A percentile compares a stretch with the other conserved stretches of the same genome.
phyloP scores from a whole-genome alignment of 2,329 filamentous ascomycete genomes.

The Verticillium alfalfae region DNA sequence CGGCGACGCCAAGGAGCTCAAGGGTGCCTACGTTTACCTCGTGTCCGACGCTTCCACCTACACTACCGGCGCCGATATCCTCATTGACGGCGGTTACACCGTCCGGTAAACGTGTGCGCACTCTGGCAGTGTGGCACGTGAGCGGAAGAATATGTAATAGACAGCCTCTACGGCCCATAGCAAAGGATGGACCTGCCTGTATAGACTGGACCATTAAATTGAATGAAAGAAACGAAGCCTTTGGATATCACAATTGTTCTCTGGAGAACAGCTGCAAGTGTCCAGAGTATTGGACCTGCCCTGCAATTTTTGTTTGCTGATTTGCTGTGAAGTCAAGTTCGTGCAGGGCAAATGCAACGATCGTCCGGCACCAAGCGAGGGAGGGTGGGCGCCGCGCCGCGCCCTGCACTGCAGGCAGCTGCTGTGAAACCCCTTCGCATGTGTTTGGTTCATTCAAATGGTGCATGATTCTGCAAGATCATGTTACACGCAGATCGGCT shows the following conservation, averaged over 20 bases:
- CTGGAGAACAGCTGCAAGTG: not conserved
- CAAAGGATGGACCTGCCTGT: not conserved
- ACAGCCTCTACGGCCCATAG: not conserved
- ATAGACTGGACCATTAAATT: not conserved
- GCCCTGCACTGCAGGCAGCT: not conserved
- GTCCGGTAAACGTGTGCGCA: constrained; percentile 24
- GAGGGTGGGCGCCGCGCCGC: no score
- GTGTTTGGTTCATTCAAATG: not conserved
- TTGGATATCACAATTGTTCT: not conserved
- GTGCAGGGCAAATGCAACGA: not conserved
- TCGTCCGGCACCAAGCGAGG: not conserved
- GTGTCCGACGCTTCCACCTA: constrained; percentile 71
- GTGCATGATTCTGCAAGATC: not conserved
- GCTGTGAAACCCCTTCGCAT: not conserved
- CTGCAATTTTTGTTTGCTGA: not conserved
- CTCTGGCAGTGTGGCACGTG: not conserved
- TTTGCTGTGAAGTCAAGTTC: not conserved
- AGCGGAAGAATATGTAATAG: not conserved
- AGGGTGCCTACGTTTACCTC: constrained; percentile 74
- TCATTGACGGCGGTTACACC: constrained; percentile 68
- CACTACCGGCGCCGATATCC: constrained; percentile 65
- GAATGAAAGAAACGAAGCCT: not conserved
- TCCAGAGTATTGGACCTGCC: not conserved
- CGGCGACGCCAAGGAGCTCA: constrained; percentile 63
- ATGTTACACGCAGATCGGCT: not conserved